These are phyloP conservation scores for Oryza glaberrima DNA, from an alignment of 176 grass and related monocot species.

Conservation along the genomic window DNA sequence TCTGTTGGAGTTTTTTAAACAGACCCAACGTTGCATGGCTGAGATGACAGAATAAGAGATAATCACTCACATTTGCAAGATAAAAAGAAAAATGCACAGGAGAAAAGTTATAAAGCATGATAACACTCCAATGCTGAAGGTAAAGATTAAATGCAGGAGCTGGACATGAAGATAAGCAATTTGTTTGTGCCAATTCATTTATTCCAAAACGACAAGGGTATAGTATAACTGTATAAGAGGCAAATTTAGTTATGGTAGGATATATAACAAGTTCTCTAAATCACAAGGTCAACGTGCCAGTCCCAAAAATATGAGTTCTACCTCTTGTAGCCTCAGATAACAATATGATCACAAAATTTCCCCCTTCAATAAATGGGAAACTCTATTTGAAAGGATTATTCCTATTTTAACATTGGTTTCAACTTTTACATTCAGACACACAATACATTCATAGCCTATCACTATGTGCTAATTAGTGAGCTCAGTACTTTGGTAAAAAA, in stretches of 20 bases:
- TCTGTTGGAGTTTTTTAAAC: conserved; percentile 90
- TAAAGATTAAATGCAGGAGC: background rate
- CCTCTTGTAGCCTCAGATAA: too few relatives aligned
- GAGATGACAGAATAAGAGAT: conserved; percentile 25
- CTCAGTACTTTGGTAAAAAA: background rate
- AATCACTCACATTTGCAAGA: background rate
- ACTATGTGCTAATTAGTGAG: background rate
- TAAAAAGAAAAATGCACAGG: background rate
- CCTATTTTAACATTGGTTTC: too few relatives aligned
- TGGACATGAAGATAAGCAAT: background rate
- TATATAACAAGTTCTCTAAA: background rate
- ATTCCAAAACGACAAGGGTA: background rate
- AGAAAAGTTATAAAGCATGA: background rate
- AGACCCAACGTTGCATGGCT: conserved; percentile 98
- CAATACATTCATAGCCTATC: background rate
- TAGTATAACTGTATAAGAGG: background rate
- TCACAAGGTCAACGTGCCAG: too few relatives aligned
- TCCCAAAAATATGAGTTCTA: too few relatives aligned
- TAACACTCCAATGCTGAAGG: background rate
- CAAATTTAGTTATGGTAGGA: background rate
- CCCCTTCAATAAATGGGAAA: too few relatives aligned
- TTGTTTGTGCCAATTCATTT: background rate
- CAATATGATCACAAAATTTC: too few relatives aligned
- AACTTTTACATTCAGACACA: background rate
- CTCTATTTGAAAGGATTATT: too few relatives aligned